A percentile compares a stretch with the other conserved stretches of the same genome.
These are phyloP conservation scores for Wickerhamomyces hampshirensis DNA, from an alignment of 805 yeast genomes.

Conservation along the genomic window DNA sequence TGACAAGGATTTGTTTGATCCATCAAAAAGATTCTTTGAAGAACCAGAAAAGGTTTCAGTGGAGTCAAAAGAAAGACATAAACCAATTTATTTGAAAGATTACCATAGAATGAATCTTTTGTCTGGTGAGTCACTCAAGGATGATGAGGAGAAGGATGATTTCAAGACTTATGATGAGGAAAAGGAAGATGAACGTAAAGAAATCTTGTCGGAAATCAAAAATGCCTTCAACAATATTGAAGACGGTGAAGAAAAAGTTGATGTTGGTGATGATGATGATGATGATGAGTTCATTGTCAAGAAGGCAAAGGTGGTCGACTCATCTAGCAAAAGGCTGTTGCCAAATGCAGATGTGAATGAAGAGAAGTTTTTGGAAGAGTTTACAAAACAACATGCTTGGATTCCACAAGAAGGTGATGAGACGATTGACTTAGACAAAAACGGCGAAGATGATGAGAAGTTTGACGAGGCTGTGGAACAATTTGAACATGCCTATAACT, in stretches of 20 bases:
- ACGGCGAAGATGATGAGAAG: conserved; percentile 62
- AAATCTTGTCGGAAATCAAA: conserved; percentile 74
- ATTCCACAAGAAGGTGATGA: conserved; percentile 67
- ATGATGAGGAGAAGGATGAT: conserved; percentile 44
- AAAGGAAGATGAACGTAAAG: conserved; percentile 68
- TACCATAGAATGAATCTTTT: conserved; percentile 82
- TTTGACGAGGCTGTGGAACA: conserved; percentile 90
- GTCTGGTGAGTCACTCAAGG: conserved; percentile 55
- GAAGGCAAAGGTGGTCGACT: conserved; percentile 38
- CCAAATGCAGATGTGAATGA: conserved; percentile 66
- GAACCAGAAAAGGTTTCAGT: conserved; percentile 41
- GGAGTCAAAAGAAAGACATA: conserved; percentile 32
- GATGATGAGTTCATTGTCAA: conserved; percentile 44
- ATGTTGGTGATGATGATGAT: conserved; percentile 36
- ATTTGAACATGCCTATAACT: conserved; percentile 90
- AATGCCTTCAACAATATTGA: conserved; percentile 51
- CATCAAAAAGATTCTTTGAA: conserved; percentile 68
- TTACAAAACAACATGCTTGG: conserved; percentile 82
- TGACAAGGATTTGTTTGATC: conserved; percentile 62
- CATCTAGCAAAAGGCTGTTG: conserved; percentile 29
- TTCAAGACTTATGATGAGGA: conserved; percentile 70
- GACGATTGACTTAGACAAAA: conserved; percentile 43
- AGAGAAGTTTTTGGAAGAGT: conserved; percentile 68
- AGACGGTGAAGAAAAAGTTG: conserved; percentile 34
- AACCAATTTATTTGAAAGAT: conserved; percentile 87